Base-by-base conservation (phyloP, 768 basidiomycete genomes). In the Suillus subalutaceus region DNA sequence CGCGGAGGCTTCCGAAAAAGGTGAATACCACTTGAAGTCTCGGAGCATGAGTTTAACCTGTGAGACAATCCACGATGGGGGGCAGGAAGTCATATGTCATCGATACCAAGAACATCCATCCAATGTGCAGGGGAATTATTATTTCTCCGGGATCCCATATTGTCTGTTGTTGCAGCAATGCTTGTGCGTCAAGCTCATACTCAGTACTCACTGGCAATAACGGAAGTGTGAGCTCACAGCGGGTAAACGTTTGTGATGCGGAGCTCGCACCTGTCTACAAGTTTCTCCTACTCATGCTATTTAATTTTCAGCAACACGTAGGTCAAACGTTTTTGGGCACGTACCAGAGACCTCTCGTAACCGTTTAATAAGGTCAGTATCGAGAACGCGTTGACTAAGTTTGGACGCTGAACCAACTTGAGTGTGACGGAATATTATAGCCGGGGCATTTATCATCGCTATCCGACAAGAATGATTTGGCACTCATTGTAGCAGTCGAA, bases 1-100 rank as follows among this genome's bases (percentile, higher is more conserved):
- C 60, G 73, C 75, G 8, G 68, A 68, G 41, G 15, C 52, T 20
- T 44, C 63, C 40, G 65, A 59, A 6, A 26, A 41, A 23, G 58
- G 68, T 20, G 55, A 71, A 40, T 46, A 43, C 56, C 8, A 41
- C n/a, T 15, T n/a, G 20, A 37, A 18, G 30, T 20, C 30, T 23
- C 48, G n/a, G 4, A n/a, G 10, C 10, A 23, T 48, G 48, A 23
- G 8, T 23, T 13, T n/a, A 50, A 50, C 23, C n/a, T 46, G 44
- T 46, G 44, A 8, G 44, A 46, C 20, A 20, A 46, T n/a, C 20
- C 9, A 3, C 20, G 4, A 10, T n/a, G 44, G 9, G 9, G 44
- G 20, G 8, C 20, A 46, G 20, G 44, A n/a, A 46, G 20, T 44
- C 8, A 43, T 43, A 43, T 43, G 2, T 16, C 41, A 15, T 44